Conservation (phyloP, 2,329 filamentous ascomycete species). For the Neopestalotiopsis clavispora region DNA sequence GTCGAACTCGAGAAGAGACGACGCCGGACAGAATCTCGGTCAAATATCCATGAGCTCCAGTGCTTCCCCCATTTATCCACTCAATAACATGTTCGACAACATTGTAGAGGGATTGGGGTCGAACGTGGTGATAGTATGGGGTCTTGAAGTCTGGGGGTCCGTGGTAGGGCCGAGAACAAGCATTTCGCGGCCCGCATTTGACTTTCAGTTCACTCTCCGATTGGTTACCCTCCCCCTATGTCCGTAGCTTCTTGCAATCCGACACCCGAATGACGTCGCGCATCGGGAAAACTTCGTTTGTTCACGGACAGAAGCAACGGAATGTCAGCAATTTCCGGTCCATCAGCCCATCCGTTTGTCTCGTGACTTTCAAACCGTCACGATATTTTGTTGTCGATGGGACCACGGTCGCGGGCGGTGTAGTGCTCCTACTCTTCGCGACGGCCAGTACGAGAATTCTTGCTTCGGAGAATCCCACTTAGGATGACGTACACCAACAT, state of each 20-base stretch:
- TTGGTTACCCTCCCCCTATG: neutral
- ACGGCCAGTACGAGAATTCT: neutral
- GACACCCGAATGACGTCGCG: neutral
- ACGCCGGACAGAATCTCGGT: neutral
- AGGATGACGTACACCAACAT: neutral
- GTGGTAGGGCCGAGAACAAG: neutral
- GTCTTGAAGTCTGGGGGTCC: neutral
- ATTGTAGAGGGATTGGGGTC: neutral
- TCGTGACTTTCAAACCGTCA: neutral
- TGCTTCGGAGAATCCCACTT: neutral
- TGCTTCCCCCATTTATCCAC: neutral
- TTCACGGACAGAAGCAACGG: neutral
- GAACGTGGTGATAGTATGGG: neutral
- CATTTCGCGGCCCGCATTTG: neutral
- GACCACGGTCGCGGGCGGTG: neutral
- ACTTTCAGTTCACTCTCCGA: neutral
- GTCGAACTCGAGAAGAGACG: neutral
- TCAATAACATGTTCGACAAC: slow-evolving; percentile 4
- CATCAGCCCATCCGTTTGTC: neutral
- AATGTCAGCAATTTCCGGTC: neutral
- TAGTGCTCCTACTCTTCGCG: neutral
- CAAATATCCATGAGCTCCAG: slow-evolving; percentile 2
- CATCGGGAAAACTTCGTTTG: neutral
- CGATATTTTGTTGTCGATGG: neutral
- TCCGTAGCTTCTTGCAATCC: neutral